phyloP scores from a whole-genome alignment of 164 flowering plant species.

The Macadamia tetraphylla region DNA sequence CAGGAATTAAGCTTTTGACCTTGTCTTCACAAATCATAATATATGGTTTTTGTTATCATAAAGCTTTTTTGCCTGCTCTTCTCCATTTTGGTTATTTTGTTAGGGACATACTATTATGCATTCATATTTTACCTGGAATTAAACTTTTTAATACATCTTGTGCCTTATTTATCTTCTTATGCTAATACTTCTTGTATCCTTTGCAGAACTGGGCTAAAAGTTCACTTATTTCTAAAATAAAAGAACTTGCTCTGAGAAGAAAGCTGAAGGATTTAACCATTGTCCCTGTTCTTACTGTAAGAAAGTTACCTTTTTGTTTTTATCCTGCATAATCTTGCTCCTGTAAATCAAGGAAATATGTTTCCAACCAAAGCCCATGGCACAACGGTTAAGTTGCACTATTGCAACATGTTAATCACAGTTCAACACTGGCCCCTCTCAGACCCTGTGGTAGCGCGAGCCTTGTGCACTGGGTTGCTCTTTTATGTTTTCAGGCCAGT shows the following conservation, averaged over 20 bases:
- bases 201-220: slow-evolving; percentile 79
- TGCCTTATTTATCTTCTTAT: not conserved
- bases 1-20: too few relatives aligned
- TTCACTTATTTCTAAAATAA: slow-evolving; percentile 57
- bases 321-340: not conserved
- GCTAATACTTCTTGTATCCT: not conserved
- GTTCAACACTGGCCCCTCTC: too few relatives aligned
- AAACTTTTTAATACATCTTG: too few relatives aligned
- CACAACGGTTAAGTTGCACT: too few relatives aligned
- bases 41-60: not conserved
- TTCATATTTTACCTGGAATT: not conserved
- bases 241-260: slow-evolving; percentile 79
- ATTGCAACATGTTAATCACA: too few relatives aligned
- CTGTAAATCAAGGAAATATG: not conserved
- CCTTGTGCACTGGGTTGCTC: too few relatives aligned
- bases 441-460: too few relatives aligned
- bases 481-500: too few relatives aligned
- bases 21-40: not conserved
- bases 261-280: slow-evolving; percentile 87
- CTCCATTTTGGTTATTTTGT: too few relatives aligned
- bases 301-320: slow-evolving; percentile 18
- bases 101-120: too few relatives aligned
- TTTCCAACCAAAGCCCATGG: too few relatives aligned
- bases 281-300: slow-evolving; percentile 96
- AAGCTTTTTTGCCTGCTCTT: too few relatives aligned